A percentile compares a stretch with the other conserved stretches of the same genome.
Conservation (phyloP, 352 stramenopile genomes). For the Globisporangium alternatum region DNA sequence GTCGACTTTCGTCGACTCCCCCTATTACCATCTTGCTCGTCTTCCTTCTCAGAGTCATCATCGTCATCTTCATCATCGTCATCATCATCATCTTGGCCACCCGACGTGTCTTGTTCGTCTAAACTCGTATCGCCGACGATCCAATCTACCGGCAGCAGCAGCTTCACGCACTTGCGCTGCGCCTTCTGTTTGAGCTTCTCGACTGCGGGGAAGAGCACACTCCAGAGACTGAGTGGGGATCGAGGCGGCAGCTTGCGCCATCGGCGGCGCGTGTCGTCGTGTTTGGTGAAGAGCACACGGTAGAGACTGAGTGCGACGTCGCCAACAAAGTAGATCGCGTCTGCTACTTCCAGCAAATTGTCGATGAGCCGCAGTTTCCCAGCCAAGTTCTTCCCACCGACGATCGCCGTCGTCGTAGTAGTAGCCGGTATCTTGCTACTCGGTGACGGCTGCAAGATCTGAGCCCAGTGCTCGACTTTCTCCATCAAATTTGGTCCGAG, state of each 20-base stretch:
- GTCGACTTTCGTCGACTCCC: conserved; percentile 14
- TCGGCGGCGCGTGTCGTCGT: conserved; percentile 4
- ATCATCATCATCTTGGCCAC: conserved; percentile 26
- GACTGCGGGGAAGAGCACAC: conserved; percentile 37
- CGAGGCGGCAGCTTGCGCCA: conserved; percentile 4
- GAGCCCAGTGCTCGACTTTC: conserved; percentile 29
- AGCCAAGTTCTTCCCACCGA: conserved; percentile 52
- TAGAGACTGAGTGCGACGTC: conserved; percentile 58
- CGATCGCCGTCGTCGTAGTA: conserved; percentile 31
- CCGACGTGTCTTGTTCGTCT: conserved; percentile 33
- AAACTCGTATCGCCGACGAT: conserved; percentile 51
- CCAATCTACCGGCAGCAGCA: conserved; percentile 63
- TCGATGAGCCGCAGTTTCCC: conserved; percentile 68
- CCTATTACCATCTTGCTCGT: conserved; percentile 20
- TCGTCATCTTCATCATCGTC: conserved; percentile 38
- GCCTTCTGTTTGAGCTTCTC: conserved; percentile 66
- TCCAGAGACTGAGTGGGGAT: conserved; percentile 21
- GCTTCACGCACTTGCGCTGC: conserved; percentile 43
- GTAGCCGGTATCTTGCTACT: neutral
- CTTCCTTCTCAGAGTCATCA: conserved; percentile 30
- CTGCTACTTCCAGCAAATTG: conserved; percentile 47
- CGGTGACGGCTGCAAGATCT: conserved; percentile 25
- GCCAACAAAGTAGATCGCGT: conserved; percentile 65
- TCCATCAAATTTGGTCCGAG: conserved; percentile 24
- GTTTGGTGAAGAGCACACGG: conserved; percentile 38